Base-by-base conservation (phyloP, 164 flowering plant genomes). In the Tinospora cordifolia region DNA sequence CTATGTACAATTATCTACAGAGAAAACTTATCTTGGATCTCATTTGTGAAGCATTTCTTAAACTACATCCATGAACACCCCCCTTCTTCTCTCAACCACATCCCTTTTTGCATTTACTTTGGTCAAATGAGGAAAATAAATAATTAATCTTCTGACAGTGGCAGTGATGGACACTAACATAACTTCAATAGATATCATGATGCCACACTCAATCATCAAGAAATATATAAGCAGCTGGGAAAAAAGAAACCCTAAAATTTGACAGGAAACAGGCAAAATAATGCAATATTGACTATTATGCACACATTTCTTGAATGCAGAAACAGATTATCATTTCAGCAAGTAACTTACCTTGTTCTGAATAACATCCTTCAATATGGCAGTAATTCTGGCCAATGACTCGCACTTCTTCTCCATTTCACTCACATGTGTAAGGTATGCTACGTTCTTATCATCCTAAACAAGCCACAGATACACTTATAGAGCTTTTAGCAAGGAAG, bases 351-450 rank as follows among this genome's bases (percentile, higher is more conserved):
- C 96, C 98, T 94, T 94, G 72, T 91, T 94, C 75, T 91, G 94
- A 79, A 94, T 91, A 30, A 90, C 93, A 75, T 88, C 97, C 75
- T 92, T 94, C 77, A 94, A 71, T 74, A 90, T 91, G 14, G 91
- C 73, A 72, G 96, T 90, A 69, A 90, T 90, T 82, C 95, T 87
- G 44, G 88, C 79, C 77, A 94, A 72, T 6, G 96, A 87, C 57
- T 91, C 96, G 67, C 84, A 81, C 84, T 94, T 94, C 92, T 94
- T 90, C 78, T 94, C 90, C 97, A 94, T 94, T 77, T 90, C 97
- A 76, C 91, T 89, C 74, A 85, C 97, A 81, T 94, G 98, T 14
- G 97, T 91, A 71, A 94, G 83, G 83, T 94, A 93, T 0, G 95
- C 92, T 38, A 94, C 93, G 76, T 90, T 94, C 80, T 90, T 94